Percentiles rank a stretch among this genome's conserved stretches.
Evolutionary conservation across 139 green algal species (phyloP).

Genomic region (Volvox reticuliferus): DNA sequence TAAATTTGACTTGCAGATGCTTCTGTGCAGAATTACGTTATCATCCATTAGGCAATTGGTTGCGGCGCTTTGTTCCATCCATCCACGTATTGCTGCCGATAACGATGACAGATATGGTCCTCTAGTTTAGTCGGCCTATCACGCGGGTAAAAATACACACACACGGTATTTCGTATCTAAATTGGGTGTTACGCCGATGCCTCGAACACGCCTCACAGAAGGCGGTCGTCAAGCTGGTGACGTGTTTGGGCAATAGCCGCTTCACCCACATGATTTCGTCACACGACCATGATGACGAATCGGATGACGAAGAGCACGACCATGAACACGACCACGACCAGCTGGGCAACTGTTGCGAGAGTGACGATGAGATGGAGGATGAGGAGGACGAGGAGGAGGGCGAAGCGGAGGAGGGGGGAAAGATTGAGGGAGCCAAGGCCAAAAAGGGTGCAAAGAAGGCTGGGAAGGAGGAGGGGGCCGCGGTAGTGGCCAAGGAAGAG

Average conservation of each 20-base stretch:
- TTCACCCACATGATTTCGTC: constrained; percentile 59
- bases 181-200: too few relatives aligned
- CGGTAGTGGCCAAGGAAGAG: background rate
- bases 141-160: too few relatives aligned
- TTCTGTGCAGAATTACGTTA: too few relatives aligned
- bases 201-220: background rate
- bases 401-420: too few relatives aligned
- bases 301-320: constrained; percentile 44
- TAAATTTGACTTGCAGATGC: too few relatives aligned
- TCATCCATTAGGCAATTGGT: too few relatives aligned
- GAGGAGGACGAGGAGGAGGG: background rate
- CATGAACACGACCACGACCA: constrained; percentile 36
- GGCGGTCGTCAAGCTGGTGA: constrained; percentile 52
- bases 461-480: background rate
- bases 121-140: too few relatives aligned
- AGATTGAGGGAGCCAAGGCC: too few relatives aligned
- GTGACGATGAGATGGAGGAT: background rate
- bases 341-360: background rate
- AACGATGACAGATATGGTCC: too few relatives aligned
- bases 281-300: constrained; percentile 3
- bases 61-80: too few relatives aligned
- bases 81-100: too few relatives aligned
- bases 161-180: too few relatives aligned
- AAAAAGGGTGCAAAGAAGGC: background rate
- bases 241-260: constrained; percentile 55